Evolutionary conservation across 2,329 filamentous ascomycete species (phyloP), one percentile per base, ranked within the genome.

Genomic region (Cercospora sojina): DNA sequence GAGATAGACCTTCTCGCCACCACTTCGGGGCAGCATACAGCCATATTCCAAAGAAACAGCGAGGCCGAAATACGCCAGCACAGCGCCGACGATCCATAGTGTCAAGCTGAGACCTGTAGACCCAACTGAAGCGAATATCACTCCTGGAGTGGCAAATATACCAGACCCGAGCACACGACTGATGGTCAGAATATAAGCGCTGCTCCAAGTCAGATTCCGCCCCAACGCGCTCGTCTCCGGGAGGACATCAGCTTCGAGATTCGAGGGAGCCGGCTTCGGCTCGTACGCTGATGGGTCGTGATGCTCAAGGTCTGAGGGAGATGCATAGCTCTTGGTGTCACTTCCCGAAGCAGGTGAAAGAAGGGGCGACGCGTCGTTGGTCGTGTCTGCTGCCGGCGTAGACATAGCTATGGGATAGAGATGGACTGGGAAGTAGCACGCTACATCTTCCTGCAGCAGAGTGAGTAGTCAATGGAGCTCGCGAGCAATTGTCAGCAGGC

Each of bases 91-190:
- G 0, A 89, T 64, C 90, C 90, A 91, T 3, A 91, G 76, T 0
- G 83, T 69, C 1, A 91, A 76, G 0, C 87, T 83, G 2, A 91
- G 77, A 0, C 88, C 89, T 0, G 89, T 82, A 64, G 88, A 91
- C 1, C 90, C 90, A 1, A 88, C 86, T 0, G 86, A 84, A 41
- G 86, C 84, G 3, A 90, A 82, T 59, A 92, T 90, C 4, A 88
- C 83, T 0, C 87, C 89, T 0, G 88, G 90, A 0, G 88, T 91
- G 0, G 89, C 88, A 72, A 91, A 92, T 69, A 92, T 90, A 27
- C 89, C 89, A 72, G 84, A 88, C 12, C 89, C 89, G 31, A 91
- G 87, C 5, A 91, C 87, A 12, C 88, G 83, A 1, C 87, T 90
- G 27, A 91, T 87, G 7, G 89, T 86, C 20, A 91, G 81, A 63